A percentile compares a stretch with the other conserved stretches of the same genome.
Evolutionary conservation across 176 grass and related monocot species (phyloP).

Genomic region (Carex cristatella): DNA sequence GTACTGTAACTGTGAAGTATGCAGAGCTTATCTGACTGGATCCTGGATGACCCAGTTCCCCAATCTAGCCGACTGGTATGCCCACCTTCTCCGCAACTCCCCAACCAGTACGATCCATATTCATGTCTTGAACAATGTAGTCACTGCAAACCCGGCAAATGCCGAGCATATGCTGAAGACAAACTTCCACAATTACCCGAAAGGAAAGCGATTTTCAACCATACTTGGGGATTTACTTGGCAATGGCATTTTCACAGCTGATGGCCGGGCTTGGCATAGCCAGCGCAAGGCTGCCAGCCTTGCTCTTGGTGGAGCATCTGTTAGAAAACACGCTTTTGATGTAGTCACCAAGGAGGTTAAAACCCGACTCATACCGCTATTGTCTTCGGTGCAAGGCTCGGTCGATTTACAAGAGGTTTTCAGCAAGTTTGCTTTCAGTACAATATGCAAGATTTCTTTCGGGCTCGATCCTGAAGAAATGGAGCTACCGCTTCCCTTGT

Average conservation of each 20-base stretch:
- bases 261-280: slow-evolving; percentile 50
- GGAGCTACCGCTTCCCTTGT: slow-evolving; percentile 20
- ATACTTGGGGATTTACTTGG: slow-evolving; percentile 82
- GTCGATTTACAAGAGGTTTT: slow-evolving; percentile 82
- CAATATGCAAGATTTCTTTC: slow-evolving; percentile 91
- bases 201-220: slow-evolving; percentile 45
- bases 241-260: slow-evolving; percentile 74
- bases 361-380: slow-evolving; percentile 37
- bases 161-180: slow-evolving; percentile 72
- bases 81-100: slow-evolving; percentile 51
- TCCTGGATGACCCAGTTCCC: slow-evolving; percentile 62
- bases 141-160: slow-evolving; percentile 66
- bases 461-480: slow-evolving; percentile 57
- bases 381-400: slow-evolving; percentile 19
- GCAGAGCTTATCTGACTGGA: slow-evolving; percentile 37
- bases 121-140: slow-evolving; percentile 48
- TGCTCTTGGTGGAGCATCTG: slow-evolving; percentile 57
- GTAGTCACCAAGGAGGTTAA: slow-evolving; percentile 46
- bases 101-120: slow-evolving; percentile 46
- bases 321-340: slow-evolving; percentile 44
- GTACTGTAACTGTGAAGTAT: slow-evolving; percentile 59
- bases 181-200: slow-evolving; percentile 72
- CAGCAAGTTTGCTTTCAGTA: slow-evolving; percentile 67
- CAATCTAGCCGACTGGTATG: slow-evolving; percentile 66
- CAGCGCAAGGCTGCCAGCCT: slow-evolving; percentile 86